Base-by-base conservation (phyloP, 768 basidiomycete genomes). In the Tephrocybe rancida region DNA sequence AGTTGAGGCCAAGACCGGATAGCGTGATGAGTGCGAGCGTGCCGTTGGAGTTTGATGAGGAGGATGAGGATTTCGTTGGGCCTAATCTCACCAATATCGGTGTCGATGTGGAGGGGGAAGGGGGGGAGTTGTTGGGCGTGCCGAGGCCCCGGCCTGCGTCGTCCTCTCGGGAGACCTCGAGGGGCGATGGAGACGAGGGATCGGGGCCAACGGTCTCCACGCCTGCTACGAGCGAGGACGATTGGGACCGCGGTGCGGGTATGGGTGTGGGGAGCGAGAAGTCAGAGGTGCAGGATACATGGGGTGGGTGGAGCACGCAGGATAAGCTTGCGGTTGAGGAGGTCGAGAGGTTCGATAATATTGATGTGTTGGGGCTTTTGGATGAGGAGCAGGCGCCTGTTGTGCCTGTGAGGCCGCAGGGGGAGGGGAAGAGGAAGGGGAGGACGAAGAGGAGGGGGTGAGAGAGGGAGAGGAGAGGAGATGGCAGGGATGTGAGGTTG, bases 11-110 rank as follows among this genome's bases (percentile, higher is more conserved):
- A 2, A 57, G 63, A 10, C 56, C 58, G 24, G 71, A 67, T 41
- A 60, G 57, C 39, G 58, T 49, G 39, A 58, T 64, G 24, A 61
- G 61, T 0, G 73, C 70, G 0, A 61, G 66, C 1, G 81, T 81
- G 14, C 77, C 81, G 22, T 68, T 85, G 21, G 77, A 77, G 64
- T 88, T 88, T 62, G 85, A 85, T 47, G 85, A 88, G 61, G 83
- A 84, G 53, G 87, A 88, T 50, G 85, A 88, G 50, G 84, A 85
- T 44, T 83, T 87, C 60, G 48, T 72, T 18, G 60, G 54, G 1
- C 27, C 49, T 3, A 35, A 5, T 8, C 16, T 13, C 10, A 16
- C 25, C 25, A 4, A 38, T 10, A 24, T 21, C 5, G n/a, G 34
- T 5, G 21, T 24, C 14, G 42, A 19, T 22, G 6, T 1, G 11